Evolutionary conservation across 1,284 basidiomycete species (phyloP).

Genomic region (Tranzscheliella williamsii): DNA sequence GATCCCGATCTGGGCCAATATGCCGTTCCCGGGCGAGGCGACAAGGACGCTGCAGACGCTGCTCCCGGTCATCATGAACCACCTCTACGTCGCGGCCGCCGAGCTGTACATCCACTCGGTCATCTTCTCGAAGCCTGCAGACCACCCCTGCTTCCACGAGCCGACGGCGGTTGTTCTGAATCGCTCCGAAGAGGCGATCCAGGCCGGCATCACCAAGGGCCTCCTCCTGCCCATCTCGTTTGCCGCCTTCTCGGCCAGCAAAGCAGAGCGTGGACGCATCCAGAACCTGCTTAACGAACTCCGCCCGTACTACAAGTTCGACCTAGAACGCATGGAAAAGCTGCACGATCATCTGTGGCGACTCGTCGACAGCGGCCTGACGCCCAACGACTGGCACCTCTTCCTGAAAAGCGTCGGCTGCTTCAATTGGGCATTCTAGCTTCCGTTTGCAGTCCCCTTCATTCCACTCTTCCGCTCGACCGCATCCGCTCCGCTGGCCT

Average conservation of each 20-base stretch:
- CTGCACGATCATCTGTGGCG: slow-evolving; percentile 35
- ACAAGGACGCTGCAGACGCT: slow-evolving; percentile 20
- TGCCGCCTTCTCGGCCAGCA: slow-evolving; percentile 20
- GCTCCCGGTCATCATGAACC: slow-evolving; percentile 26
- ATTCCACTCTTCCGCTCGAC: no score
- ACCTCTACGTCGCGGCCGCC: slow-evolving; percentile 30
- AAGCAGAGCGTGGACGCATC: slow-evolving; percentile 21
- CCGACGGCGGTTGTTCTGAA: slow-evolving; percentile 23
- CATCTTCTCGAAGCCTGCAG: slow-evolving; percentile 32
- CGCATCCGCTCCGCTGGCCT: no score
- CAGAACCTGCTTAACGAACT: slow-evolving; percentile 28
- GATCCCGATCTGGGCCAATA: slow-evolving; percentile 32
- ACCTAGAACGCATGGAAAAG: slow-evolving; percentile 29
- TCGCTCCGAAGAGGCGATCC: slow-evolving; percentile 30
- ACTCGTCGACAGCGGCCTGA: slow-evolving; percentile 28
- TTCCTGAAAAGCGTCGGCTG: slow-evolving; percentile 38
- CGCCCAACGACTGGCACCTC: slow-evolving; percentile 27
- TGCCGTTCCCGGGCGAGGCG: slow-evolving; percentile 21
- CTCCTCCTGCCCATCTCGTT: slow-evolving; percentile 27
- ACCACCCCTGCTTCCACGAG: slow-evolving; percentile 25
- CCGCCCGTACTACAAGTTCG: slow-evolving; percentile 37
- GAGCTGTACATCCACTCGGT: slow-evolving; percentile 39
- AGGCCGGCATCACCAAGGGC: slow-evolving; percentile 26
- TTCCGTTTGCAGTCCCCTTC: no score
- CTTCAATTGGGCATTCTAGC: slow-evolving; percentile 41